phyloP scores from a whole-genome alignment of 352 stramenopile genomes.

The Plasmopara halstedii region DNA sequence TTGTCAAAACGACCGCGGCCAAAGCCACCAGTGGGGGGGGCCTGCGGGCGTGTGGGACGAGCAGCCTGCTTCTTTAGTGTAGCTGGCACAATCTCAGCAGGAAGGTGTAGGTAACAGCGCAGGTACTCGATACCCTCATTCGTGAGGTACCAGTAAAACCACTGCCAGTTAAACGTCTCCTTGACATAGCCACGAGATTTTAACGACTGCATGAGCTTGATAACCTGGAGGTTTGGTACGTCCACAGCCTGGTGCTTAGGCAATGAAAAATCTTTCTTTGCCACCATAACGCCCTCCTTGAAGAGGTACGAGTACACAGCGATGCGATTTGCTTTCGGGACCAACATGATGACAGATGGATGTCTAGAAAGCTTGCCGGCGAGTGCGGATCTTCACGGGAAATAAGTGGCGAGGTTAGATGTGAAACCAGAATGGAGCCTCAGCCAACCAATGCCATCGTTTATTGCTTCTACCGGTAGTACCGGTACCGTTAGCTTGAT shows the following conservation, averaged over 20 bases:
- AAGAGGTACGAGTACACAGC: slow-evolving; percentile 98
- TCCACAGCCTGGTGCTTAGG: slow-evolving; percentile 95
- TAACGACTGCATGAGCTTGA: slow-evolving; percentile 98
- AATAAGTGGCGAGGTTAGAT: slow-evolving; percentile 34
- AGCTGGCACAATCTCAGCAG: slow-evolving; percentile 96
- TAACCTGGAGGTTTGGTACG: slow-evolving; percentile 97
- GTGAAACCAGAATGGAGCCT: slow-evolving; percentile 46
- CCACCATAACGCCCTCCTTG: slow-evolving; percentile 89
- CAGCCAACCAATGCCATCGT: slow-evolving; percentile 32
- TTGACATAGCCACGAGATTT: slow-evolving; percentile 96
- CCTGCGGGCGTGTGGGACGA: slow-evolving; percentile 71
- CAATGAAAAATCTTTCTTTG: slow-evolving; percentile 85
- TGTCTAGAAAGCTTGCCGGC: slow-evolving; percentile 84
- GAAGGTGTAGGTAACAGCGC: slow-evolving; percentile 96
- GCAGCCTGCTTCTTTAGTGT: slow-evolving; percentile 97
- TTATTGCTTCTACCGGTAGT: background rate
- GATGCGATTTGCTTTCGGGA: slow-evolving; percentile 99
- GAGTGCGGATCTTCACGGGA: slow-evolving; percentile 85
- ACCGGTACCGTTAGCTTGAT: slow-evolving; percentile 7
- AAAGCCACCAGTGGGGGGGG: slow-evolving; percentile 63
- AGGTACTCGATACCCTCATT: slow-evolving; percentile 99
- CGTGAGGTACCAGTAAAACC: slow-evolving; percentile 99
- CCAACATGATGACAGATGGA: slow-evolving; percentile 64
- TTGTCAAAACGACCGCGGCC: slow-evolving; percentile 84
- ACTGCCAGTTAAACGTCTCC: slow-evolving; percentile 99